These are phyloP conservation scores for Laguncularia racemosa DNA, from an alignment of 345 rosid species.

Conservation along the genomic window DNA sequence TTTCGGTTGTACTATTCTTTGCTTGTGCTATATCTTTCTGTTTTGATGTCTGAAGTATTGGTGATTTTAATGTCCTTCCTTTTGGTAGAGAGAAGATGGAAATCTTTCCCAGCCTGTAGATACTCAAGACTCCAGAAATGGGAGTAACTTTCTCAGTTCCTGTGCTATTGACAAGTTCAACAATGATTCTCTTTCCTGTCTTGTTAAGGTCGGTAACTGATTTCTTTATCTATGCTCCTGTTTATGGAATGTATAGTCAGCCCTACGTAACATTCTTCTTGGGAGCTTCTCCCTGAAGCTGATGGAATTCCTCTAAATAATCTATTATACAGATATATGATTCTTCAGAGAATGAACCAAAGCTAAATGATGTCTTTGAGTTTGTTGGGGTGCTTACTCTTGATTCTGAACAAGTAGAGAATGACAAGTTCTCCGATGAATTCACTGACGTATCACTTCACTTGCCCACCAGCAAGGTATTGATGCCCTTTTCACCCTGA, in stretches of 20 bases:
- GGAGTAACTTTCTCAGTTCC: conserved; percentile 20
- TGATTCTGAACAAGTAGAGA: conserved; percentile 33
- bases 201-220: conserved; percentile 49
- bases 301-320: not conserved
- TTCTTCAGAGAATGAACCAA: conserved; percentile 66
- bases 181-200: conserved; percentile 47
- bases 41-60: too few species aligned
- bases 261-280: too few species aligned
- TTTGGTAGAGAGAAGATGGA: conserved; percentile 51
- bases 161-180: conserved; percentile 14
- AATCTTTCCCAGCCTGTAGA: conserved; percentile 36
- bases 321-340: conserved; percentile 56
- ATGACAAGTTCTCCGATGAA: conserved; percentile 37
- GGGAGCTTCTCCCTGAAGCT: not conserved
- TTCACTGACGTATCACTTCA: conserved; percentile 36
- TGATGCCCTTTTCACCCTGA: not conserved
- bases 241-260: not conserved
- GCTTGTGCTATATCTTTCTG: too few species aligned
- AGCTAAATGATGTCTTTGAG: conserved; percentile 85
- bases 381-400: conserved; percentile 71
- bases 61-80: conserved; percentile 8
- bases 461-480: conserved; percentile 55
- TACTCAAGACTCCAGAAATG: conserved; percentile 16
- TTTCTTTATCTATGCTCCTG: not conserved
- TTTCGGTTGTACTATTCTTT: too few species aligned